Percentiles rank a stretch among this genome's conserved stretches.
These are phyloP conservation scores for Penicillium ucsense DNA, from an alignment of 495 filamentous ascomycete genomes.

Conservation along the genomic window DNA sequence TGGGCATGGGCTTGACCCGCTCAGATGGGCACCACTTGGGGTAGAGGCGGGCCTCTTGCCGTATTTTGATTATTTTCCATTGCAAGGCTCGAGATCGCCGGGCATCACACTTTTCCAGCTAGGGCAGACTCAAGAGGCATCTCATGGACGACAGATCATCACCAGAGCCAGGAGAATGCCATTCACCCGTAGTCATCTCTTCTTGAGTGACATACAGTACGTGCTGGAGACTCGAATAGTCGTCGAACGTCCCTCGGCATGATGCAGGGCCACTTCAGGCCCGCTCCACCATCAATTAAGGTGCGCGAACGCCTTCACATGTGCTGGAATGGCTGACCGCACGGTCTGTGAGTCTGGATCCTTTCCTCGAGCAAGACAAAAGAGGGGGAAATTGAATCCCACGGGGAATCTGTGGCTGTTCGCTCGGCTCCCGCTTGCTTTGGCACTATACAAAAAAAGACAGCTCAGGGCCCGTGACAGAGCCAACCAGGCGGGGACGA, in stretches of 20 bases:
- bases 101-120: not conserved
- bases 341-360: not conserved
- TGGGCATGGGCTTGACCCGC: too few species aligned
- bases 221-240: not conserved
- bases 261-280: not conserved
- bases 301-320: constrained; percentile 6
- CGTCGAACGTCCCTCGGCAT: not conserved
- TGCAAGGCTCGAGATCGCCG: not conserved
- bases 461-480: not conserved
- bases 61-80: not conserved
- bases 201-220: not conserved
- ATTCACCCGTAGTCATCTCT: too few species aligned
- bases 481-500: not conserved
- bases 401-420: not conserved
- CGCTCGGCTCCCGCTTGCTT: not conserved
- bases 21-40: too few species aligned
- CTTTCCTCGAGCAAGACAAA: too few species aligned
- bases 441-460: not conserved
- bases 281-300: not conserved
- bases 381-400: too few species aligned
- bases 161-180: too few species aligned
- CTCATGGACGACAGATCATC: too few species aligned
- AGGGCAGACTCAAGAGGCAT: too few species aligned
- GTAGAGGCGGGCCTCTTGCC: not conserved
- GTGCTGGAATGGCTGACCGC: constrained; percentile 1